Evolutionary conservation across 2,329 filamentous ascomycete species (phyloP), one percentile per base, ranked within the genome.

Genomic region (Ceratocystis albifundus): DNA sequence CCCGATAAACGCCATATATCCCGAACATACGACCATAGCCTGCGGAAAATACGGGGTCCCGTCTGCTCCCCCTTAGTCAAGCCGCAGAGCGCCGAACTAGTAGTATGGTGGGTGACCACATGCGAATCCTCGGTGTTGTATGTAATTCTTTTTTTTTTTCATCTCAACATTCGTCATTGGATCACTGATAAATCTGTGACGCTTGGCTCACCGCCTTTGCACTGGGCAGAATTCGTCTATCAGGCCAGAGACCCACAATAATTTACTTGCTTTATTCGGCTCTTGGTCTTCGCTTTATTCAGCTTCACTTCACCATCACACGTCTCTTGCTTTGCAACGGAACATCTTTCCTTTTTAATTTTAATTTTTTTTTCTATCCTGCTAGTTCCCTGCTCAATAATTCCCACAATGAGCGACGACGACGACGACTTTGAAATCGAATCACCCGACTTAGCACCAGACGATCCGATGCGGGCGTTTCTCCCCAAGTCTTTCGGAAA

Each of bases 401-500:
- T 2, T 7, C 17, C 3, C 25, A 57, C 25, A 66, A 70, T 70
- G 69, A 82, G 84, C 76, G 82, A 82, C 71, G 82, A 84, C 76
- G 82, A 82, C 71, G 82, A 84, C 64, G 83, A 86, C 61, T 78
- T 80, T 71, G 79, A 82, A 69, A 77, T 87, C 53, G 82, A 86
- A 71, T 72, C 70, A 36, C 66, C 67, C 3, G 78, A 80, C 44
- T 71, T 86, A 68, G 80, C 81, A 44, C 78, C 77, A 22, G 84
- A 90, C 73, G 87, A 90, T 69, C 85, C 86, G 50, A 82, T 93
- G 80, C 83, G 86, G 72, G 82, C 84, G 63, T 95, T 91, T 73
- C 77, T 96, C 68, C 92, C 93, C 0, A 80, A 86, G 1, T 84
- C 89, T 0, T 96, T 97, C 74, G 93, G 93, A 64, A 96, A 93